phyloP scores from a whole-genome alignment of 345 rosid species.

The Eucalyptus fibrosa region DNA sequence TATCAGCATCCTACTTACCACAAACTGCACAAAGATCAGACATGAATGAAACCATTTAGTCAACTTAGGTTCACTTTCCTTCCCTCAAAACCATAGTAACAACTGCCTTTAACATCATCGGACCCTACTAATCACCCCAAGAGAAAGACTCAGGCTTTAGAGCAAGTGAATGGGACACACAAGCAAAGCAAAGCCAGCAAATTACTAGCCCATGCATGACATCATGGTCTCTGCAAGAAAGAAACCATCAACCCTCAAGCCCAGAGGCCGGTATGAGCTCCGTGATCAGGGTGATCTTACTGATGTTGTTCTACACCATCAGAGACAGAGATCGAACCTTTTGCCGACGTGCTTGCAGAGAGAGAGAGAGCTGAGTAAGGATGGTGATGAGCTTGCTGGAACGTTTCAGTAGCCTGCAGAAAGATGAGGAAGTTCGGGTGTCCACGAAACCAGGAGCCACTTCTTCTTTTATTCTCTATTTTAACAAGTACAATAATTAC shows the following conservation, averaged over 20 bases:
- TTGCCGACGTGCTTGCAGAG: neutral
- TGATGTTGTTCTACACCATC: neutral
- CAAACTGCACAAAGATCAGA: neutral
- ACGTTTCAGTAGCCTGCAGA: neutral
- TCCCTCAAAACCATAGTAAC: neutral
- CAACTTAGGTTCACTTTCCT: neutral
- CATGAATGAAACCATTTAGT: neutral
- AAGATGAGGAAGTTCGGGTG: neutral
- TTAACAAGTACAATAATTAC: neutral
- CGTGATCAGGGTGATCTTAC: neutral
- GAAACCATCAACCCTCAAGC: neutral
- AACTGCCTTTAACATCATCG: neutral
- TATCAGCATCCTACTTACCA: neutral
- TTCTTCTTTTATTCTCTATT: neutral
- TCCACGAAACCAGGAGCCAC: neutral
- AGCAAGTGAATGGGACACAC: neutral
- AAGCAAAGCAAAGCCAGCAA: neutral
- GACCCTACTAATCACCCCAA: neutral
- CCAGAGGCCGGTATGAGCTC: neutral
- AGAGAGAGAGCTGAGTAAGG: neutral
- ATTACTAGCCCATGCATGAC: neutral
- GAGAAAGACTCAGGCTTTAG: neutral
- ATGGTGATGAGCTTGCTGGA: neutral
- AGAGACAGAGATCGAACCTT: neutral
- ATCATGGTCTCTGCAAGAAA: neutral